Evolutionary conservation across 2,329 filamentous ascomycete genomes (phyloP).

Genomic region (Alternaria longipes): DNA sequence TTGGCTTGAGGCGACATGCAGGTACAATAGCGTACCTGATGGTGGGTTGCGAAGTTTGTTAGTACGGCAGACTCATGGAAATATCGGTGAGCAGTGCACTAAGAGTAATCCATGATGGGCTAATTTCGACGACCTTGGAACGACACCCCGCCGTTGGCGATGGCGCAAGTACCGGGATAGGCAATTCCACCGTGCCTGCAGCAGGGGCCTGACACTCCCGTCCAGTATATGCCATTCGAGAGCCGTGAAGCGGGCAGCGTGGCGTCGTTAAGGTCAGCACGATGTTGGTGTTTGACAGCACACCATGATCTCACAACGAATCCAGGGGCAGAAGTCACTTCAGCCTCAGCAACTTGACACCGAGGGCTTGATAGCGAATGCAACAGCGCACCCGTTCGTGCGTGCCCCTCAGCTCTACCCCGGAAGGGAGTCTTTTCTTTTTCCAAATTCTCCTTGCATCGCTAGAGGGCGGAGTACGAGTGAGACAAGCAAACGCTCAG

Average conservation of each 20-base stretch:
- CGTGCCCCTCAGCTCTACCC: constrained; percentile 8
- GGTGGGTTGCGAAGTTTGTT: constrained; percentile 35
- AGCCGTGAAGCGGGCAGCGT: constrained; percentile 25
- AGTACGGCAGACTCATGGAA: constrained; percentile 36
- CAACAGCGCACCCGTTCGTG: constrained; percentile 18
- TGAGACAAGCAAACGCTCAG: constrained; percentile 33
- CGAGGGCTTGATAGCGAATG: constrained; percentile 16
- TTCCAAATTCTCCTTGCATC: constrained; percentile 23
- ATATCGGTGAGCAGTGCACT: constrained; percentile 44
- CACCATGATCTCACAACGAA: constrained; percentile 19
- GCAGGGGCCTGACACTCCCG: constrained; percentile 33
- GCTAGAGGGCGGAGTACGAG: constrained; percentile 26
- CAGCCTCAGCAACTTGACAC: constrained; percentile 20
- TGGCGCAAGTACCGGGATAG: constrained; percentile 35
- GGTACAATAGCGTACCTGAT: constrained; percentile 35
- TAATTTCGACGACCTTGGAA: constrained; percentile 41
- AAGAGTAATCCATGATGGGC: constrained; percentile 30
- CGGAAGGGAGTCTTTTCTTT: not conserved
- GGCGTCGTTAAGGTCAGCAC: constrained; percentile 37
- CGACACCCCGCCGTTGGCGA: constrained; percentile 35
- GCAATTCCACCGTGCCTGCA: constrained; percentile 39
- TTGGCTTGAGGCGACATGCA: constrained; percentile 38
- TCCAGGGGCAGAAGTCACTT: constrained; percentile 20
- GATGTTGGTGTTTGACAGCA: constrained; percentile 24
- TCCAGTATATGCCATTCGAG: constrained; percentile 23